phyloP scores from a whole-genome alignment of 179 eudicot genomes.

The Spergularia azorica region DNA sequence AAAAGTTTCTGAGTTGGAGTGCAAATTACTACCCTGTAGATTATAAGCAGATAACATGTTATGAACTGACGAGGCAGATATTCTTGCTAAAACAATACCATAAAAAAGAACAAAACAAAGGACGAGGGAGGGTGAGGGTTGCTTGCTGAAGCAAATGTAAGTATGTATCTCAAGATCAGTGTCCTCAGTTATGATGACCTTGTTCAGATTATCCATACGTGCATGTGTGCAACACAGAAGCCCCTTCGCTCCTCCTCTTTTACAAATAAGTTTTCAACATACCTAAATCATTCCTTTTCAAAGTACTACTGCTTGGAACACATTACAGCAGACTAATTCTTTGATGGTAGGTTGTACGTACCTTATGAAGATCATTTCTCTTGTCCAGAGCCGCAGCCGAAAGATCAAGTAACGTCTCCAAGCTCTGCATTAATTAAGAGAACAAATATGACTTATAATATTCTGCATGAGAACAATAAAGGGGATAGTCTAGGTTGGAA shows the following conservation, averaged over 20 bases:
- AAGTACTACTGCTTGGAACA: not conserved
- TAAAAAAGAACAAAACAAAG: not conserved
- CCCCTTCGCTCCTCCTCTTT: not conserved
- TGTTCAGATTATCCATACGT: not conserved
- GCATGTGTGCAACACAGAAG: not conserved
- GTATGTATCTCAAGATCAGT: too few relatives aligned
- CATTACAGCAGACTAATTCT: not conserved
- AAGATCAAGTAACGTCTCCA: slow-evolving; percentile 39
- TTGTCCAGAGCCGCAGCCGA: slow-evolving; percentile 32
- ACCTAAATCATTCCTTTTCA: not conserved
- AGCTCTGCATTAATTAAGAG: slow-evolving; percentile 37
- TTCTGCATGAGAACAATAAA: too few relatives aligned
- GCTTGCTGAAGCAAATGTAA: not conserved
- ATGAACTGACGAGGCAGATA: not conserved
- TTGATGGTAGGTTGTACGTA: slow-evolving; percentile 18
- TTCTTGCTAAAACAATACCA: not conserved
- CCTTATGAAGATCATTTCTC: slow-evolving; percentile 26
- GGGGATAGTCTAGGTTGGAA: too few relatives aligned
- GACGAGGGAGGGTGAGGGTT: not conserved
- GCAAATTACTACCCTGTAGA: slow-evolving; percentile 28
- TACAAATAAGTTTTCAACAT: not conserved
- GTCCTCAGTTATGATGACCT: not conserved
- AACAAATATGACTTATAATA: not conserved
- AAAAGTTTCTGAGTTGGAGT: slow-evolving; percentile 15
- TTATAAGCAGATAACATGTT: not conserved